Conservation (phyloP, 2,329 filamentous ascomycete species). For the Aschersonia sp. region DNA sequence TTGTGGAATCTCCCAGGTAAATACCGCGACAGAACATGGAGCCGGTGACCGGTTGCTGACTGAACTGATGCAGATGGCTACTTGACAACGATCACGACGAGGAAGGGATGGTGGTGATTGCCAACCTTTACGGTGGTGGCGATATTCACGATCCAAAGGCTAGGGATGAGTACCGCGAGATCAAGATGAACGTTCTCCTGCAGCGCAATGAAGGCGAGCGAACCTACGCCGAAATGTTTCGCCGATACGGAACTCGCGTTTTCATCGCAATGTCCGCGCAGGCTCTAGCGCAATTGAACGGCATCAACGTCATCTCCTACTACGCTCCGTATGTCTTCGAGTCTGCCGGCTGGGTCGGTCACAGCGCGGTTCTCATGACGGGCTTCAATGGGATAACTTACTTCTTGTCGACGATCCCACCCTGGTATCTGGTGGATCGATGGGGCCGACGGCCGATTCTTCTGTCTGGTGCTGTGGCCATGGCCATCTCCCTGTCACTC, state of each 20-base stretch:
- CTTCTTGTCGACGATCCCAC: slow-evolving; percentile 79
- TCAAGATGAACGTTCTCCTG: slow-evolving; percentile 94
- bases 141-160: slow-evolving; percentile 90
- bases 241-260: slow-evolving; percentile 76
- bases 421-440: slow-evolving; percentile 91
- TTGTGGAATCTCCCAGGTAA: slow-evolving; percentile 90
- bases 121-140: slow-evolving; percentile 88
- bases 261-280: slow-evolving; percentile 99
- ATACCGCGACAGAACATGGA: slow-evolving; percentile 5
- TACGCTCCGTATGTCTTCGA: slow-evolving; percentile 95
- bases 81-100: slow-evolving; percentile 96
- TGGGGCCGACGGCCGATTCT: slow-evolving; percentile 85
- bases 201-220: slow-evolving; percentile 91
- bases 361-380: slow-evolving; percentile 88
- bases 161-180: slow-evolving; percentile 90
- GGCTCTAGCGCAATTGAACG: slow-evolving; percentile 88
- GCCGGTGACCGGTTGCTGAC: neutral
- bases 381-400: slow-evolving; percentile 89
- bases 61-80: slow-evolving; percentile 55
- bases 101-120: slow-evolving; percentile 95
- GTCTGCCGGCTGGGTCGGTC: slow-evolving; percentile 87
- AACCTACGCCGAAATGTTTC: slow-evolving; percentile 88
- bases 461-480: slow-evolving; percentile 75
- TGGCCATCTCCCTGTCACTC: slow-evolving; percentile 73
- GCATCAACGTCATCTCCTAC: slow-evolving; percentile 99